Conservation (phyloP, 179 eudicot species). For the Carnegiea gigantea region DNA sequence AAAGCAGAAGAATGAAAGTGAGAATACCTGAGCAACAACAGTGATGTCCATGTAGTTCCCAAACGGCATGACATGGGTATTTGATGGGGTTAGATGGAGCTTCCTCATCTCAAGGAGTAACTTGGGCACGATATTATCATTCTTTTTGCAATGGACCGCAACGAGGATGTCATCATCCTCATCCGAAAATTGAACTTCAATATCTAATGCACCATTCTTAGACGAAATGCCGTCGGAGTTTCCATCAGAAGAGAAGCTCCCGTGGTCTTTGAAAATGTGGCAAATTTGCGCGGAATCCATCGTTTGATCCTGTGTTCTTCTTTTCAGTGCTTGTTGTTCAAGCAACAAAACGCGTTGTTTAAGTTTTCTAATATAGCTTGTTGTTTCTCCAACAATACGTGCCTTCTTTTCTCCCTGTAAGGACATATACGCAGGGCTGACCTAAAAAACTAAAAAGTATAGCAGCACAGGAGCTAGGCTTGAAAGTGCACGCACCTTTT, state of each 20-base stretch:
- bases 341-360: not conserved
- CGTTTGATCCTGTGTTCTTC: too few relatives aligned
- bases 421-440: too few relatives aligned
- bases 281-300: too few relatives aligned
- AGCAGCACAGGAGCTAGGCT: not conserved
- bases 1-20: too few relatives aligned
- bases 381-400: not conserved
- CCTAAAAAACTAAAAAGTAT: too few relatives aligned
- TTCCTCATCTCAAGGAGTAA: not conserved
- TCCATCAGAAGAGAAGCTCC: not conserved
- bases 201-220: not conserved
- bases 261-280: too few relatives aligned
- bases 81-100: not conserved
- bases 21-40: too few relatives aligned
- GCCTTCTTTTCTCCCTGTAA: not conserved
- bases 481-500: not conserved
- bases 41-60: too few relatives aligned
- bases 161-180: not conserved
- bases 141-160: not conserved
- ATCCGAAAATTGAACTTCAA: not conserved
- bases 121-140: not conserved
- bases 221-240: not conserved
- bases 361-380: not conserved
- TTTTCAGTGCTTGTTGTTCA: too few relatives aligned
- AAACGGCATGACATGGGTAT: too few relatives aligned